Conservation (phyloP, 805 yeast genomes). For the Naumovozyma baii region DNA sequence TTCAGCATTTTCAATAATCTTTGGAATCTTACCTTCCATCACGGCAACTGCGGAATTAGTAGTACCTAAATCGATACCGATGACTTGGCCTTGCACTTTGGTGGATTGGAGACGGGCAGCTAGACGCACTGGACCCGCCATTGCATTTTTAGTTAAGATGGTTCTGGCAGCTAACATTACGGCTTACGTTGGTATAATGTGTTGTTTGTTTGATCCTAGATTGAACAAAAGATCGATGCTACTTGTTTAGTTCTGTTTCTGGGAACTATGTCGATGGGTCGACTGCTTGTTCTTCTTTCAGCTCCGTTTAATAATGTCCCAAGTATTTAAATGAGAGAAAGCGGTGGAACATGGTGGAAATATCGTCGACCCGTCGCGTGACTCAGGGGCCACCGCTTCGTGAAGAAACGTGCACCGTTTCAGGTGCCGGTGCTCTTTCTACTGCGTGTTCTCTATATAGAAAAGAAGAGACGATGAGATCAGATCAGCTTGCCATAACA, state of each 20-base stretch:
- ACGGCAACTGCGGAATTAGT: constrained; percentile 84
- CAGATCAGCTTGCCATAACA: too few species aligned
- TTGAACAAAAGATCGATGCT: too few species aligned
- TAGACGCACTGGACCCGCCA: constrained; percentile 12
- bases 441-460: too few species aligned
- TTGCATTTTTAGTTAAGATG: constrained; percentile 10
- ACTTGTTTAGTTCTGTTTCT: too few species aligned
- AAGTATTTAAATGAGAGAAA: neutral
- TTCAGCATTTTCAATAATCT: constrained; percentile 71
- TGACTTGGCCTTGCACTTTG: constrained; percentile 39
- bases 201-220: neutral
- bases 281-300: neutral
- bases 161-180: constrained; percentile 26
- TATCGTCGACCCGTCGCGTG: neutral
- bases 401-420: too few species aligned
- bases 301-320: too few species aligned
- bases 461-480: too few species aligned
- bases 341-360: neutral
- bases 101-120: constrained; percentile 30
- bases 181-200: neutral
- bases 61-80: constrained; percentile 81
- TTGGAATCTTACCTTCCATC: constrained; percentile 60
- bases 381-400: too few species aligned
- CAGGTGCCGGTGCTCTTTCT: too few species aligned
- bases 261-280: too few species aligned